Evolutionary conservation across 495 filamentous ascomycete species (phyloP).

Genomic region (Entonaema liquescens): DNA sequence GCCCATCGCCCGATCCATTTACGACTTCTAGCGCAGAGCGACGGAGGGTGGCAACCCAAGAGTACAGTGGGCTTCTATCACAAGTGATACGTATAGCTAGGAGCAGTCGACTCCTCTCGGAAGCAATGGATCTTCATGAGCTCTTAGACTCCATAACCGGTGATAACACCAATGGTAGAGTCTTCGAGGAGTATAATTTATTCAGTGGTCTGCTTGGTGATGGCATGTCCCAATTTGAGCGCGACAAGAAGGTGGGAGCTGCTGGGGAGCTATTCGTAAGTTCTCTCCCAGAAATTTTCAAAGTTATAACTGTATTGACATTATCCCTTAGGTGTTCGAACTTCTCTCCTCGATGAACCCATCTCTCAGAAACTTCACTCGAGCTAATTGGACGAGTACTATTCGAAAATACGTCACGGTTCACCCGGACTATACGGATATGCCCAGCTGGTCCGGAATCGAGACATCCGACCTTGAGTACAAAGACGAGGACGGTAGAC

Average conservation of each 20-base stretch:
- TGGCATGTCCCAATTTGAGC: slow-evolving; percentile 39
- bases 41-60: not conserved
- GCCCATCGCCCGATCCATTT: not conserved
- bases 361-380: slow-evolving; percentile 39
- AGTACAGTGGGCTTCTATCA: slow-evolving; percentile 43
- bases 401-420: slow-evolving; percentile 48
- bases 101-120: slow-evolving; percentile 38
- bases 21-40: not conserved
- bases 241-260: slow-evolving; percentile 53
- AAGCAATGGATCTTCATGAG: slow-evolving; percentile 38
- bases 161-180: not conserved
- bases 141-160: slow-evolving; percentile 12
- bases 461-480: slow-evolving; percentile 58
- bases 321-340: slow-evolving; percentile 51
- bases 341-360: slow-evolving; percentile 43
- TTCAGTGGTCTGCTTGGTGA: slow-evolving; percentile 16
- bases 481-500: slow-evolving; percentile 44
- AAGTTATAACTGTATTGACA: not conserved
- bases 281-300: not conserved
- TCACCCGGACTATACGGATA: slow-evolving; percentile 50
- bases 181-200: slow-evolving; percentile 14
- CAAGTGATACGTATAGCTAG: slow-evolving; percentile 44
- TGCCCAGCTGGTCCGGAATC: slow-evolving; percentile 48
- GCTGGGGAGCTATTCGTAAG: slow-evolving; percentile 60
- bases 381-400: slow-evolving; percentile 56